Evolutionary conservation across 805 yeast species (phyloP).

Genomic region (Candida odintsovae): DNA sequence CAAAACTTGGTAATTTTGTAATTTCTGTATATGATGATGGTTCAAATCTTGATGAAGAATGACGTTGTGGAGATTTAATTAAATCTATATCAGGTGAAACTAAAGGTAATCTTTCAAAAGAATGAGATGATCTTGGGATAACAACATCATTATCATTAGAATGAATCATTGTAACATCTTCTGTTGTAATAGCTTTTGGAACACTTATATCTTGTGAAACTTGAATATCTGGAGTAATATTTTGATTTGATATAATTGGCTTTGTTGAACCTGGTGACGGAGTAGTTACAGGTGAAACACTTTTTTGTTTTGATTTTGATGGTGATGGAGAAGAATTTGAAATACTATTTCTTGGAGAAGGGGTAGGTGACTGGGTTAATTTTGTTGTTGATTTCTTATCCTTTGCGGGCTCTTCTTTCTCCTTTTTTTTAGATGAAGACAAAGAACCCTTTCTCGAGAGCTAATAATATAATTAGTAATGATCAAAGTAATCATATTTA

Average conservation of each 20-base stretch:
- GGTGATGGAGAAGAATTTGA: slow-evolving; percentile 12
- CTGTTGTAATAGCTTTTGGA: neutral
- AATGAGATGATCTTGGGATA: slow-evolving; percentile 41
- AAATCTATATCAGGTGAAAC: slow-evolving; percentile 74
- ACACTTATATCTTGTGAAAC: neutral
- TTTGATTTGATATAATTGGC: neutral
- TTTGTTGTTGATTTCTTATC: slow-evolving; percentile 10
- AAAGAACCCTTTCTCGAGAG: slow-evolving; percentile 27
- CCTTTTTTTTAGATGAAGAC: slow-evolving; percentile 34
- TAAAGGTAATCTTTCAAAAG: slow-evolving; percentile 51
- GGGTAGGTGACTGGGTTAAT: neutral
- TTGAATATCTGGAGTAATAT: slow-evolving; percentile 1
- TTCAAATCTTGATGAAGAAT: slow-evolving; percentile 87
- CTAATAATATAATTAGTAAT: slow-evolving; percentile 6
- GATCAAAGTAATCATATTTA: too few relatives aligned
- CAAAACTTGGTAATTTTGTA: slow-evolving; percentile 77
- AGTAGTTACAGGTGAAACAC: too few relatives aligned
- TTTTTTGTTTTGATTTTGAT: slow-evolving; percentile 10
- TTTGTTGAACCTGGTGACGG: neutral
- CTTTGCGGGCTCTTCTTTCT: slow-evolving; percentile 22
- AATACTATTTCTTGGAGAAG: slow-evolving; percentile 21
- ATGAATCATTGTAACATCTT: neutral
- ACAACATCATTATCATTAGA: slow-evolving; percentile 7
- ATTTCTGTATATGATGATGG: slow-evolving; percentile 61
- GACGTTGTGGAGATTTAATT: slow-evolving; percentile 82